These are phyloP conservation scores for Penicillium sp. DNA, from an alignment of 2,329 filamentous ascomycete species.

Conservation along the genomic window DNA sequence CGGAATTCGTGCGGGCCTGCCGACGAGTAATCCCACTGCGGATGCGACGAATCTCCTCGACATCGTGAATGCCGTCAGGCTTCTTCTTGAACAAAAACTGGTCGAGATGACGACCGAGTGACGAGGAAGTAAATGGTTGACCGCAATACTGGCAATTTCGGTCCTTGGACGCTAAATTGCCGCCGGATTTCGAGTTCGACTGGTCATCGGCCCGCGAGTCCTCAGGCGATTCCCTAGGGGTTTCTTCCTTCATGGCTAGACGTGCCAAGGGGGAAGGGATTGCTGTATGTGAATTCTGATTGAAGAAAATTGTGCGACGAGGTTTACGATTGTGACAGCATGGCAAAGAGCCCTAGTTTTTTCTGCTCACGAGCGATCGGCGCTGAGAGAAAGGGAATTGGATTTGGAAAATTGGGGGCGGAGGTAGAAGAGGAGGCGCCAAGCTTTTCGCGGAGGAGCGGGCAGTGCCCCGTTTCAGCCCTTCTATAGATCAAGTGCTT, in stretches of 20 bases:
- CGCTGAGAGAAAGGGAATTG: not conserved
- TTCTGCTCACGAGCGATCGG: not conserved
- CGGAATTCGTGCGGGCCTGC: slow-evolving; percentile 68
- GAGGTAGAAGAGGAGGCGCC: slow-evolving; percentile 6
- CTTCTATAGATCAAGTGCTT: not conserved
- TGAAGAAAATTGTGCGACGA: not conserved
- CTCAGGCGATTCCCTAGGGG: slow-evolving; percentile 33
- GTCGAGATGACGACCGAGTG: slow-evolving; percentile 88
- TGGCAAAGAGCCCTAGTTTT: not conserved
- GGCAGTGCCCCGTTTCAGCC: not conserved
- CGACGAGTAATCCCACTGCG: slow-evolving; percentile 83
- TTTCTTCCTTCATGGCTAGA: slow-evolving; percentile 18
- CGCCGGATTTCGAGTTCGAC: slow-evolving; percentile 29
- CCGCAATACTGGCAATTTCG: slow-evolving; percentile 84
- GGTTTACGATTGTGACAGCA: not conserved
- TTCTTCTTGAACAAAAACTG: slow-evolving; percentile 93
- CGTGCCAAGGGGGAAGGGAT: not conserved
- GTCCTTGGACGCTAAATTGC: slow-evolving; percentile 68
- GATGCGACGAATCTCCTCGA: slow-evolving; percentile 81
- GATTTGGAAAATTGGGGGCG: slow-evolving; percentile 1
- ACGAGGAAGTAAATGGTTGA: slow-evolving; percentile 89
- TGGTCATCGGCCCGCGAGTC: slow-evolving; percentile 41
- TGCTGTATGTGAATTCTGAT: not conserved
- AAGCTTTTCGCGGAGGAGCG: slow-evolving; percentile 16
- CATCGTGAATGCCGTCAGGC: slow-evolving; percentile 86